phyloP scores from a whole-genome alignment of 2,329 filamentous ascomycete species.

The Leptographium galeiforme region DNA sequence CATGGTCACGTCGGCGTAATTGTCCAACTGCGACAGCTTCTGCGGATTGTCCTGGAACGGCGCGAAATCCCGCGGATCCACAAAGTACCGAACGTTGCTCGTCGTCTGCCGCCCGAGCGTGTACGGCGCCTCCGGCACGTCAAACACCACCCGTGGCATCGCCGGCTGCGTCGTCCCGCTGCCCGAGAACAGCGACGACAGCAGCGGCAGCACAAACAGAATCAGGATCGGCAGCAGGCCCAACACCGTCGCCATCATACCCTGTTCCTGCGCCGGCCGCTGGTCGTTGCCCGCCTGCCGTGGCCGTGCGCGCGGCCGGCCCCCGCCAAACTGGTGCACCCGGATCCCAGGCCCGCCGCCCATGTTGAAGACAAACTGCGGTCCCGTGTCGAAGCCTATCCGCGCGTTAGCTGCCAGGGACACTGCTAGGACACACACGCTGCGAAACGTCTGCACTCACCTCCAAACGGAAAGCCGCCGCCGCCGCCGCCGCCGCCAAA shows the following conservation, averaged over 20 bases:
- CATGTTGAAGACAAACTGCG: constrained; percentile 90
- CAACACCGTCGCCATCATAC: constrained; percentile 44
- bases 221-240: constrained; percentile 79
- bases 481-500: constrained; percentile 72
- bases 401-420: background rate
- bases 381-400: constrained; percentile 57
- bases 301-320: constrained; percentile 61
- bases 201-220: constrained; percentile 72
- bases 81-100: constrained; percentile 68
- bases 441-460: constrained; percentile 11
- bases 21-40: constrained; percentile 64
- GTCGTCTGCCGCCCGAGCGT: constrained; percentile 60
- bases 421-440: background rate
- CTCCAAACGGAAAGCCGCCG: constrained; percentile 23
- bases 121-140: constrained; percentile 54
- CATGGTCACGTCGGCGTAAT: constrained; percentile 60
- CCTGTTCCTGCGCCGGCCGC: constrained; percentile 32
- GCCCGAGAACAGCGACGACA: constrained; percentile 65
- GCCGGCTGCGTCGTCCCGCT: constrained; percentile 32
- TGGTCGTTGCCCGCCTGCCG: constrained; percentile 22
- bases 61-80: constrained; percentile 57
- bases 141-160: constrained; percentile 63
- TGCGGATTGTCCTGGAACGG: constrained; percentile 41
- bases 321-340: constrained; percentile 90
- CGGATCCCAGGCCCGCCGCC: constrained; percentile 82